Evolutionary conservation across 805 yeast genomes (phyloP).

Genomic region (Candida easanensis): DNA sequence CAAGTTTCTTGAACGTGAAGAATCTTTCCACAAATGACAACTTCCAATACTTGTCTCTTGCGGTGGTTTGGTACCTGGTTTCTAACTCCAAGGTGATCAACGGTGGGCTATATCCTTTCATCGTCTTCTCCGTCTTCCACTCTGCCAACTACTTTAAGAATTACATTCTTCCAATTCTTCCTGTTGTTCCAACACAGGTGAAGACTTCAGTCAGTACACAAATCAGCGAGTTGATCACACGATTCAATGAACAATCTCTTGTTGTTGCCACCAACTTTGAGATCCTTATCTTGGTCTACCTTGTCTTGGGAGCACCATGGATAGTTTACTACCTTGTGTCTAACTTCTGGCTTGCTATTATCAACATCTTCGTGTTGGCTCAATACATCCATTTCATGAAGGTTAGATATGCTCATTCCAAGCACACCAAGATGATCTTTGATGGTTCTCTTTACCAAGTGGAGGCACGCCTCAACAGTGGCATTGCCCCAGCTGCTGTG

Average conservation of each 20-base stretch:
- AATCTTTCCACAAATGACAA: constrained; percentile 49
- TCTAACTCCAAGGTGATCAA: constrained; percentile 38
- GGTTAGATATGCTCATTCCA: constrained; percentile 55
- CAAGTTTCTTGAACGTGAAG: constrained; percentile 29
- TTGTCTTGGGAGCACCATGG: constrained; percentile 40
- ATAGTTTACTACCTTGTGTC: constrained; percentile 35
- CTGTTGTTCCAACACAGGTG: constrained; percentile 27
- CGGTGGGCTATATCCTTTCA: constrained; percentile 57
- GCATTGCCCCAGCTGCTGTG: constrained; percentile 34
- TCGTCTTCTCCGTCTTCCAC: constrained; percentile 64
- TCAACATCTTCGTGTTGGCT: constrained; percentile 38
- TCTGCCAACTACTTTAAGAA: constrained; percentile 56
- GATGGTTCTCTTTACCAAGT: constrained; percentile 43
- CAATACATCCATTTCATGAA: constrained; percentile 55
- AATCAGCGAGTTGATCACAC: constrained; percentile 33
- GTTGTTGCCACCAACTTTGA: constrained; percentile 46
- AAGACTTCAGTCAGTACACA: constrained; percentile 29
- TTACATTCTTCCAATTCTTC: constrained; percentile 50
- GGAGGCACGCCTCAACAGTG: constrained; percentile 34
- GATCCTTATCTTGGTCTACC: constrained; percentile 38
- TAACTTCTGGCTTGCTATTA: constrained; percentile 27
- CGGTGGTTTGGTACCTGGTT: constrained; percentile 41
- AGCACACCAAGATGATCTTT: constrained; percentile 49
- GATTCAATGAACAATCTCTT: constrained; percentile 42
- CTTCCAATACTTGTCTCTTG: constrained; percentile 54